Percentiles rank a stretch among this genome's conserved stretches.
These are phyloP conservation scores for Fusarium sp. DNA, from an alignment of 2,329 filamentous ascomycete genomes.

Conservation along the genomic window DNA sequence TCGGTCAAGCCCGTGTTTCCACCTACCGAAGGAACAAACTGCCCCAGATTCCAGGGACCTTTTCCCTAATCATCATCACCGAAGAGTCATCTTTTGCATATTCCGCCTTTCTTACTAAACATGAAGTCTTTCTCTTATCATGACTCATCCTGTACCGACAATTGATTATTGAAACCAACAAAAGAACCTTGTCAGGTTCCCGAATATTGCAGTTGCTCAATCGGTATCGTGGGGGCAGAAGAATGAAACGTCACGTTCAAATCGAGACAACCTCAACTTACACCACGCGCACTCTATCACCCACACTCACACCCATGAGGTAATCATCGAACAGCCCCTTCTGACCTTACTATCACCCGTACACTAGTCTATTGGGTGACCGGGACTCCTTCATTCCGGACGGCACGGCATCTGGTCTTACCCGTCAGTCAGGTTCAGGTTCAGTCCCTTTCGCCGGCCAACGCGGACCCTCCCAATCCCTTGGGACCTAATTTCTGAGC, in stretches of 20 bases:
- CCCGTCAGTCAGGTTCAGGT: slow-evolving; percentile 4
- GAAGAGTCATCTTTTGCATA: slow-evolving; percentile 22
- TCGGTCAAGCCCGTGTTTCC: slow-evolving; percentile 43
- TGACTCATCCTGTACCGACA: slow-evolving; percentile 26
- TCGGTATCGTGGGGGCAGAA: slow-evolving; percentile 28
- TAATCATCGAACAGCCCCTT: slow-evolving; percentile 9
- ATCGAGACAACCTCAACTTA: slow-evolving; percentile 21
- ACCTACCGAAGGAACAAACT: slow-evolving; percentile 14
- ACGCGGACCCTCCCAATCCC: slow-evolving; percentile 37
- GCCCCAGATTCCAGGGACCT: slow-evolving; percentile 24
- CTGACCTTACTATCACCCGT: slow-evolving; percentile 3
- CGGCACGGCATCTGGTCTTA: slow-evolving; percentile 23
- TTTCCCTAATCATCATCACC: slow-evolving; percentile 3
- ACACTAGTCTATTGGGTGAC: slow-evolving; percentile 6
- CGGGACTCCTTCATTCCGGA: slow-evolving; percentile 20
- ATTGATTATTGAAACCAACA: slow-evolving; percentile 1
- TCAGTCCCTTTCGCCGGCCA: slow-evolving; percentile 12
- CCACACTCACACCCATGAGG: slow-evolving; percentile 1
- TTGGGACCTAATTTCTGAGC: slow-evolving; percentile 34
- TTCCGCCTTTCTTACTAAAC: slow-evolving; percentile 35
- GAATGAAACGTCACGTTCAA: slow-evolving; percentile 39
- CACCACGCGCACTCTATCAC: slow-evolving; percentile 1
- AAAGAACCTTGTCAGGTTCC: slow-evolving; percentile 17
- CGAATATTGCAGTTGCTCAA: neutral
- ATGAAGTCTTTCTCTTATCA: slow-evolving; percentile 17